These are phyloP conservation scores for Ailanthus altissimus DNA, from an alignment of 345 rosid genomes.

Conservation along the genomic window DNA sequence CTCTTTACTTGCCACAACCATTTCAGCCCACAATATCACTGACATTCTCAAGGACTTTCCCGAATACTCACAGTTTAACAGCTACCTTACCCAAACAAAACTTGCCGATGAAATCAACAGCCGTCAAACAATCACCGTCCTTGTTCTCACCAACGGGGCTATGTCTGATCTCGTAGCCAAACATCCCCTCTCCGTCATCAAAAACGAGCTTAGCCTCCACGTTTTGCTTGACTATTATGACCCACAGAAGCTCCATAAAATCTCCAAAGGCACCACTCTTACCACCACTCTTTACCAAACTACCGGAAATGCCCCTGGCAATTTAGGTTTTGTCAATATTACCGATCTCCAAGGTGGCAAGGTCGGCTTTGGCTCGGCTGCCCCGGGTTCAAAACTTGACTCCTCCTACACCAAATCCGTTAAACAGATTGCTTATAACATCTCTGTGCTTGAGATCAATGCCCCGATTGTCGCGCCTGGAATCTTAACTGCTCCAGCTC, in stretches of 20 bases:
- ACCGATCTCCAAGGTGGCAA: slow-evolving; percentile 85
- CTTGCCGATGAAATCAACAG: slow-evolving; percentile 93
- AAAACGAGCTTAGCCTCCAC: slow-evolving; percentile 65
- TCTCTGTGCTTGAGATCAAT: slow-evolving; percentile 69
- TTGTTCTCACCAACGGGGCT: slow-evolving; percentile 75
- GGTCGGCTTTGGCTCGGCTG: slow-evolving; percentile 81
- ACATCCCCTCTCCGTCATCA: slow-evolving; percentile 75
- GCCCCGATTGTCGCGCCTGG: slow-evolving; percentile 73
- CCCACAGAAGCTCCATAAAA: slow-evolving; percentile 71
- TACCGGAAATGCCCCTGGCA: slow-evolving; percentile 88
- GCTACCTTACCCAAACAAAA: slow-evolving; percentile 66
- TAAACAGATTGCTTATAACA: slow-evolving; percentile 78
- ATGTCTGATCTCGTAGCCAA: slow-evolving; percentile 66
- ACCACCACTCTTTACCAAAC: slow-evolving; percentile 91
- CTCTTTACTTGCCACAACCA: slow-evolving; percentile 32
- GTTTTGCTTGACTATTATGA: slow-evolving; percentile 87
- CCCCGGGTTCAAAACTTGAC: slow-evolving; percentile 79
- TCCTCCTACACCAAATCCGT: slow-evolving; percentile 71
- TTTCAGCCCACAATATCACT: slow-evolving; percentile 68
- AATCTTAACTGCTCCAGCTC: slow-evolving; percentile 62
- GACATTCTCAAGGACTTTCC: slow-evolving; percentile 66
- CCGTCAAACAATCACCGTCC: slow-evolving; percentile 73
- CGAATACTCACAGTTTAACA: slow-evolving; percentile 72
- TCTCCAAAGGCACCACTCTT: slow-evolving; percentile 72
- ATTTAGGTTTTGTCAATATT: slow-evolving; percentile 79